Base-by-base conservation (phyloP, 73 alveolate genomes). In the Breviolum minutum region DNA sequence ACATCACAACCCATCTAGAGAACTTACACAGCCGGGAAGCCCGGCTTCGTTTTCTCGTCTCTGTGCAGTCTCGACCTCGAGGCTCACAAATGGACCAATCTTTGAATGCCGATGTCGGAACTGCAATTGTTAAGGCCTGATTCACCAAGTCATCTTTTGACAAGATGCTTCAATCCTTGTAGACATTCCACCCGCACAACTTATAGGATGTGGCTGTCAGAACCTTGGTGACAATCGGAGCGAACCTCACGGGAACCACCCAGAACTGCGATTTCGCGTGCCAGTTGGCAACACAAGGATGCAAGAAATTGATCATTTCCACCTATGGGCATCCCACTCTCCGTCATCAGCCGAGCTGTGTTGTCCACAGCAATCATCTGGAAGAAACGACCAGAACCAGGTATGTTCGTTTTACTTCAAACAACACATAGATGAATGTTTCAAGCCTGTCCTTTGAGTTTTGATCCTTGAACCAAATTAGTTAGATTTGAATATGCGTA, bases 341-440 rank as follows among this genome's bases (percentile, higher is more conserved):
- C 63, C 63, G 86, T 61, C 86, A 77, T 77, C 86, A 77, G 63
- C 24, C 86, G 86, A 7, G 86, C 86, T 29, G 86, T 77, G 63
- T 77, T 77, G 86, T 77, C 86, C 24, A 77, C 86, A n/a, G 27
- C 86, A 61, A 77, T 77, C 86, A 77, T 77, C 86, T 77, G 86
- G 63, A 5, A 27, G 63, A 12, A 30, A 40, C 54, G 63, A 71
- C 13, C 81, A 71, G 26, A 20, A n/a, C 29, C n/a, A n/a, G n/a
- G n/a, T n/a, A n/a, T n/a, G 81, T 11, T 71, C 8, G 26, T 71
- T 71, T 12, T 71, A 20, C 32, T n/a, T 17, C 40, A n/a, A 71
- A 13, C 81, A 0, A 40, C 54, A 40, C 54, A 40, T 40, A 40
- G 54, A 40, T 40, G 54, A 40, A 40, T 40, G 54, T 40, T 40